Base-by-base conservation (phyloP, 192 early-diverging fungal species). In the Backusella australiensis region DNA sequence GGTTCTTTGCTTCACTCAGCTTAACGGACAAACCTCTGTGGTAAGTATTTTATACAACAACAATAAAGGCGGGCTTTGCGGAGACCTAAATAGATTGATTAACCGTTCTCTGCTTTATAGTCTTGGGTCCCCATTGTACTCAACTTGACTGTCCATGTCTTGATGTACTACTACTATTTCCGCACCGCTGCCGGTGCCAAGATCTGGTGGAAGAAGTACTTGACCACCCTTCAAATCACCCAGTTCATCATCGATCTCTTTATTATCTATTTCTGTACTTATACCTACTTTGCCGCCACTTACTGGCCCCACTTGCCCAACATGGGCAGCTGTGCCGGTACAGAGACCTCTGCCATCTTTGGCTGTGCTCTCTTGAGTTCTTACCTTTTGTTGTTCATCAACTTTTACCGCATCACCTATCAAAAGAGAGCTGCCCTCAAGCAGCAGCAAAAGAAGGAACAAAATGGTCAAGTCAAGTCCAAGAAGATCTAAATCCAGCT, bases 161-260 rank as follows among this genome's bases (percentile, higher is more conserved):
- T 95, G 71, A 97, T 97, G 96, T 95, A 95, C 87, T 94, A 92
- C 81, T 95, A 94, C 85, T 95, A 95, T 83, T 92, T 91, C 86
- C 91, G 90, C 73, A 91, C 93, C 14, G 92, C 92, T 67, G 86
- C 88, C 59, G 87, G 92, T 41, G 91, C 91, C 80, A 84, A 87
- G 78, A 90, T 93, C 75, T 96, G 96, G 94, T 97, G 95, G 95
- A 96, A 96, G 85, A 90, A 95, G 85, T 93, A 94, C 81, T 85
- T 97, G 39, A 97, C 96, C 42, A 94, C 94, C 21, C 80, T 94
- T 74, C 96, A 97, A 85, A 97, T 97, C 72, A 79, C 85, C 69
- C 96, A 97, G 86, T 96, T 97, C 75, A 87, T 96, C 68, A 92
- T 96, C 70, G 96, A 96, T 78, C 85, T 97, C 23, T 85, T 89